These are phyloP conservation scores for Paramarasmius palmivorus DNA, from an alignment of 1,284 basidiomycete species.

Conservation along the genomic window DNA sequence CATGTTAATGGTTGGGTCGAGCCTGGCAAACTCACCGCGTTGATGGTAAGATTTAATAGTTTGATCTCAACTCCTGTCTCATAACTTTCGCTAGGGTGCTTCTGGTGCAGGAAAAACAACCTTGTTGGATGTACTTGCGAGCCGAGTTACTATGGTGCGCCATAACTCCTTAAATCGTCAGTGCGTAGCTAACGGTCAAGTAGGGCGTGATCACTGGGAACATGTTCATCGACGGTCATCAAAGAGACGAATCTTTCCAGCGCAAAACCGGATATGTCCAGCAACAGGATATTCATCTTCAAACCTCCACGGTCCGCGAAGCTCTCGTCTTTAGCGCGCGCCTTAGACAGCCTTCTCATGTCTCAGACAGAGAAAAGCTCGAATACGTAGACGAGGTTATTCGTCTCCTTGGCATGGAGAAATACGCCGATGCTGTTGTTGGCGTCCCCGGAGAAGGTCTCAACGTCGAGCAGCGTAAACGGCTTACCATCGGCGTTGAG, in stretches of 20 bases:
- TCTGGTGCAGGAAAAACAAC: constrained; percentile 65
- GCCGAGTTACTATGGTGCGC: constrained; percentile 59
- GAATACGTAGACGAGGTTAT: constrained; percentile 72
- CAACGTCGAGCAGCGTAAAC: too few relatives aligned
- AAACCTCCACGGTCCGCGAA: constrained; percentile 63
- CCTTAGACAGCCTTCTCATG: constrained; percentile 58
- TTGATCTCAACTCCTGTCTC: neutral
- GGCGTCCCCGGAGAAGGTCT: constrained; percentile 56
- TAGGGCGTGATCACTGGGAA: constrained; percentile 69
- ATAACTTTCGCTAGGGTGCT: constrained; percentile 33
- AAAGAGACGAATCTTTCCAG: constrained; percentile 61
- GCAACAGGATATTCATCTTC: constrained; percentile 61
- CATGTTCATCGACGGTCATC: constrained; percentile 62
- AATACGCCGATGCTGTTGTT: constrained; percentile 66
- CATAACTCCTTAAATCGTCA: too few relatives aligned
- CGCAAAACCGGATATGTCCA: constrained; percentile 60
- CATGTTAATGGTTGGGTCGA: constrained; percentile 68
- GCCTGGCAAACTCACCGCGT: constrained; percentile 53
- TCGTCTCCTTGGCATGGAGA: constrained; percentile 64
- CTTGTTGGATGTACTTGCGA: constrained; percentile 66
- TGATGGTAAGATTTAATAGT: constrained; percentile 33
- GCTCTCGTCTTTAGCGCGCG: constrained; percentile 68
- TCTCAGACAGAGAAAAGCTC: constrained; percentile 60
- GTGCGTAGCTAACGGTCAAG: too few relatives aligned
- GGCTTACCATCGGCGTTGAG: constrained; percentile 42